A percentile compares a stretch with the other conserved stretches of the same genome.
Conservation (phyloP, 2,329 filamentous ascomycete species). For the Aspergillus ustus region DNA sequence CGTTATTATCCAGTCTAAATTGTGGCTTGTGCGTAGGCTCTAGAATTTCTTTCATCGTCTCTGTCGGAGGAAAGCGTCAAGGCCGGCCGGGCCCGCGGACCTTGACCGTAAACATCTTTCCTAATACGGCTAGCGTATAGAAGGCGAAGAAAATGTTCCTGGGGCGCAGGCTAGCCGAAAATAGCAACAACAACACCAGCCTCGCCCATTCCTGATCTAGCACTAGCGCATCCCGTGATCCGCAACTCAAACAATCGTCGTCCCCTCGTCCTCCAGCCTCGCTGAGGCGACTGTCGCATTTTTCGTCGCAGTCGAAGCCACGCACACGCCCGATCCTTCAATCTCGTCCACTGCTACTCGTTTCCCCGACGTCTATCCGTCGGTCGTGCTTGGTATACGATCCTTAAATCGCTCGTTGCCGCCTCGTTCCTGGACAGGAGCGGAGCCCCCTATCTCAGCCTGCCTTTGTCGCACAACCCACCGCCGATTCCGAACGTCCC, state of each 20-base stretch:
- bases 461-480: background rate
- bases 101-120: background rate
- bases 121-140: background rate
- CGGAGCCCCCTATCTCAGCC: conserved; percentile 14
- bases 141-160: conserved; percentile 3
- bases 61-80: background rate
- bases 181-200: conserved; percentile 18
- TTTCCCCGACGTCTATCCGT: background rate
- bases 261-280: conserved; percentile 30
- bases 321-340: conserved; percentile 25
- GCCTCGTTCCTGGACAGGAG: conserved; percentile 5
- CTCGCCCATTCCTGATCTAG: conserved; percentile 22
- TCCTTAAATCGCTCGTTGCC: conserved; percentile 8
- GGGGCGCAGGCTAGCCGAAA: conserved; percentile 27
- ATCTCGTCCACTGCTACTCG: conserved; percentile 4
- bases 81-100: background rate
- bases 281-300: conserved; percentile 36
- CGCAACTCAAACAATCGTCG: conserved; percentile 22
- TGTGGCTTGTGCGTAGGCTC: background rate
- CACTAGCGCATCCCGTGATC: conserved; percentile 34
- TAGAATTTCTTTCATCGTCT: background rate
- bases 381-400: background rate
- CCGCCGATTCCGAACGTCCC: background rate
- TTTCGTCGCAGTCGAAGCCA: conserved; percentile 10
- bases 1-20: background rate